Evolutionary conservation across 306 rosid genomes (phyloP), one percentile per base, ranked within the genome.

Genomic region (Quercus gilva): DNA sequence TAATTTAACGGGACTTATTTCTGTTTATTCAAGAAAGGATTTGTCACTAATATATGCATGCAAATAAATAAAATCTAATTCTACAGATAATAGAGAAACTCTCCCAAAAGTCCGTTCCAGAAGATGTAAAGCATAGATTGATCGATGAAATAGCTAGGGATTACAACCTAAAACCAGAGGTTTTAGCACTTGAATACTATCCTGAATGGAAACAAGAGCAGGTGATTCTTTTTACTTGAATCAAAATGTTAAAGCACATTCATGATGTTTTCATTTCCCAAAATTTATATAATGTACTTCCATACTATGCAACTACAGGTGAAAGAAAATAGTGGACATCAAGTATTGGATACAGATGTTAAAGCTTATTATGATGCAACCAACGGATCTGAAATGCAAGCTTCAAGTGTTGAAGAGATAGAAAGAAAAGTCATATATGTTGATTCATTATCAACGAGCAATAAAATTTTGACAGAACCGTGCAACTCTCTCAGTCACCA

Each of bases 61-160:
- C 29, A 56, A 71, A 63, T 45, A 80, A 37, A 80, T 79, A 79
- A 61, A 78, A 76, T 67, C 55, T 59, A 13, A 77, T 74, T 80
- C 65, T 43, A 12, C 87, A 94, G 99, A 84, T 94, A 23, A 71
- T 80, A 76, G 90, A 92, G 80, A 91, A 83, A 59, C 83, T 95
- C 26, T 80, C 82, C 5, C 41, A 8, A 2, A 85, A 84, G 43
- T 75, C 73, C 9, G 86, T 92, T 29, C 18, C 94, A 1, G 90
- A 92, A 64, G 90, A 89, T 55, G 60, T 81, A 55, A 95, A 90
- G 84, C 82, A 81, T 53, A 79, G 67, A 81, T 73, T 83, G 82
- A 80, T 92, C 10, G 83, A 86, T 78, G 94, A 91, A 86, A 91
- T 95, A 60, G 89, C 84, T 1, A 85, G 80, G 37, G 89, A 85